Evolutionary conservation across 495 filamentous ascomycete species (phyloP), one percentile per base, ranked within the genome.

Genomic region (Trichoderma gamsii): DNA sequence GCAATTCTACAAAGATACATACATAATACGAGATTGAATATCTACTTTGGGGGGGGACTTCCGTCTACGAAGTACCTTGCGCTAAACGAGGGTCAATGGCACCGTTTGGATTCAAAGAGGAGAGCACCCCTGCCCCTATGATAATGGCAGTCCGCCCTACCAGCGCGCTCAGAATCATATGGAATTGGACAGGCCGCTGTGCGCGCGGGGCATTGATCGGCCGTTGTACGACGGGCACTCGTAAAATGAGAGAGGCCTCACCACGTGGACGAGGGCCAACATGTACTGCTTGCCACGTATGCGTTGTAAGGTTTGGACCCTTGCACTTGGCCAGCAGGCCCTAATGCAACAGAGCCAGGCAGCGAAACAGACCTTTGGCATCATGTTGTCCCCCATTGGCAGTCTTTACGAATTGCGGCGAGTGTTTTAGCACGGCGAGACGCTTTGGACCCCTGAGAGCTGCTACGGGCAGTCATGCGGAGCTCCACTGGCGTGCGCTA

Each of bases 261-360:
- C 23, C 56, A 61, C 56, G 56, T 61, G 56, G 23, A 13, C 11
- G 25, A 32, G 56, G 56, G 16, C 11, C 56, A 23, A 32, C 56
- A 21, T 61, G 13, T 61, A 21, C 56, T 61, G 25, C 56, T 61
- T 61, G 56, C 56, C 56, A 61, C 56, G 56, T 61, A 61, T 29
- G 4, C 56, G 27, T 27, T 15, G 56, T 61, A 61, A 25, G 56
- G 56, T 25, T 38, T 32, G 27, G 25, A 32, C 18, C 56, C 56
- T 61, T 61, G 56, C 27, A 21, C 25, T 27, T 32, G 3, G 27
- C 56, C 27, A 15, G 12, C 3, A 32, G 25, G 25, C 29, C 29
- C 25, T 21, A 61, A 27, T 61, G 56, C 25, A 32, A 32, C 0
- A 32, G 27, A 13, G 56, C 56, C 56, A 32, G 25, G 25, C 27